Percentiles rank a stretch among this genome's conserved stretches.
Conservation (phyloP, 1,284 basidiomycete species). For the Phlebopus sp. region DNA sequence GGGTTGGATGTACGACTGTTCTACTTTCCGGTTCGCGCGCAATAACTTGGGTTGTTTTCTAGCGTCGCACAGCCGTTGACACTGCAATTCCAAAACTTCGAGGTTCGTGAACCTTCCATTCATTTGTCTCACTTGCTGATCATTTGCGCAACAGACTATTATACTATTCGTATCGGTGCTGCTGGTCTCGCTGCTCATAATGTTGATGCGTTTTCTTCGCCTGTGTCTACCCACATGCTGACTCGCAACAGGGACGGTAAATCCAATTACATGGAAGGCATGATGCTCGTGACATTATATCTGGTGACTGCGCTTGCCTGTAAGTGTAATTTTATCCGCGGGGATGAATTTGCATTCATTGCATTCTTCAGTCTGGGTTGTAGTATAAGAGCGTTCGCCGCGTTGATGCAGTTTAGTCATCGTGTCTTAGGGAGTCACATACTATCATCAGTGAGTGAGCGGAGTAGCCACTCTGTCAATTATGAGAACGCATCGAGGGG, state of each 20-base stretch:
- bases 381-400: not conserved
- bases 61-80: constrained; percentile 77
- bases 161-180: constrained; percentile 82
- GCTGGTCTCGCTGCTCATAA: constrained; percentile 76
- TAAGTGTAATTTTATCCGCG: constrained; percentile 26
- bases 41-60: constrained; percentile 5
- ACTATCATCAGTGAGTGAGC: too few species aligned
- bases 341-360: not conserved
- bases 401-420: too few species aligned
- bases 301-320: constrained; percentile 59
- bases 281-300: constrained; percentile 68
- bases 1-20: constrained; percentile 66
- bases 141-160: constrained; percentile 59
- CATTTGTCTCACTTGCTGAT: constrained; percentile 1
- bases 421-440: too few species aligned
- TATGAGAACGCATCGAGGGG: too few species aligned
- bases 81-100: constrained; percentile 79
- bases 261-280: constrained; percentile 86
- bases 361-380: constrained; percentile 26
- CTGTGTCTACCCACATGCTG: constrained; percentile 4
- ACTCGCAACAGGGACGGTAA: constrained; percentile 61
- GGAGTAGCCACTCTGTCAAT: too few species aligned
- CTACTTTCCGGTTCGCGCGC: not conserved
- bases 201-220: constrained; percentile 44
- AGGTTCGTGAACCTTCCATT: constrained; percentile 40